These are phyloP conservation scores for Solanum commersonii DNA, from an alignment of 257 asterid genomes.

Conservation along the genomic window DNA sequence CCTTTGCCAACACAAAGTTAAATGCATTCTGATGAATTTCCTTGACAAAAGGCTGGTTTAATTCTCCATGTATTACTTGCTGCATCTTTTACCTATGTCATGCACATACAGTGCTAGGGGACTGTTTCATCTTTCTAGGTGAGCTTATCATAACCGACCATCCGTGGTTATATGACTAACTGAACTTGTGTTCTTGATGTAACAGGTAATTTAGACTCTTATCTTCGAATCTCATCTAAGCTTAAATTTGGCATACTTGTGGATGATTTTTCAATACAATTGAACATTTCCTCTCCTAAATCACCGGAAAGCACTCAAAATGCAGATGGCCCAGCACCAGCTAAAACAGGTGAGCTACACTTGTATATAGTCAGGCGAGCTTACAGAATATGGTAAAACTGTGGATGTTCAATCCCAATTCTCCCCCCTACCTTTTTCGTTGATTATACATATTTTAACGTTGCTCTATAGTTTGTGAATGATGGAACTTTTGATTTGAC, in stretches of 20 bases:
- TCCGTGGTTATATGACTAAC: not conserved
- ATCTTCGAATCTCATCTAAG: constrained; percentile 64
- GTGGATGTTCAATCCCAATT: not conserved
- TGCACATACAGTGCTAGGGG: not conserved
- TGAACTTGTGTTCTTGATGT: constrained; percentile 10
- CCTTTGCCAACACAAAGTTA: not conserved
- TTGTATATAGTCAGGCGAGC: not conserved
- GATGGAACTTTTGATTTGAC: not conserved
- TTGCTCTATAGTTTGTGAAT: not conserved
- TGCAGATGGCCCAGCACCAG: constrained; percentile 41
- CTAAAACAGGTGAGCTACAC: constrained; percentile 47
- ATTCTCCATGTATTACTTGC: not conserved
- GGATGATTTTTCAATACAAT: constrained; percentile 55
- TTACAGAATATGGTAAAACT: not conserved
- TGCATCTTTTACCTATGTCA: not conserved
- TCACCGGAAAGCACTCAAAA: constrained; percentile 46
- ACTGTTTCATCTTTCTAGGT: not conserved
- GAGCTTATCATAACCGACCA: not conserved
- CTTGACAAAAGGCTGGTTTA: not conserved
- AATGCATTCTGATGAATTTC: not conserved
- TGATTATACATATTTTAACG: not conserved
- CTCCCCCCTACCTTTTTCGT: not conserved
- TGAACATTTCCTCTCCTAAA: constrained; percentile 28
- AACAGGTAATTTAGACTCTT: constrained; percentile 69
- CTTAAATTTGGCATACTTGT: constrained; percentile 60